These are phyloP conservation scores for Neostapfia colusana DNA, from an alignment of 176 grass and related monocot species.

Conservation along the genomic window DNA sequence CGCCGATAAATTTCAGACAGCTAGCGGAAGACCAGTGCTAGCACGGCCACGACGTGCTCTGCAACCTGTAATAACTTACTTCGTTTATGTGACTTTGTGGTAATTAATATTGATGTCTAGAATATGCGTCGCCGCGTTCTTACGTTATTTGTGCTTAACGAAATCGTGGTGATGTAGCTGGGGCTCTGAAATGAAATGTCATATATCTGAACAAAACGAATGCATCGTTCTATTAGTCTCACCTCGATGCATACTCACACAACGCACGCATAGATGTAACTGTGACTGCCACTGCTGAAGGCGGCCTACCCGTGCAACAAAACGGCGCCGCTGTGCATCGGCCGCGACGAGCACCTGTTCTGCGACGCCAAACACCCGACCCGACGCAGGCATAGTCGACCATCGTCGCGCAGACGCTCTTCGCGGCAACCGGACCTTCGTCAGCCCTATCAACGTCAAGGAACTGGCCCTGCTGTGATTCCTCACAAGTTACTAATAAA, in stretches of 20 bases:
- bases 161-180: too few species aligned
- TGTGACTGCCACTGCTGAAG: too few species aligned
- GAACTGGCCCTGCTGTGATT: slow-evolving; percentile 37
- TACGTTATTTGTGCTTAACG: too few species aligned
- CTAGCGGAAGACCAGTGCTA: slow-evolving; percentile 58
- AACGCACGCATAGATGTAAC: too few species aligned
- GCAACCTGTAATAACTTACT: neutral
- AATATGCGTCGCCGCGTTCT: too few species aligned
- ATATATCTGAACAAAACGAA: too few species aligned
- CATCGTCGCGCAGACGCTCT: slow-evolving; percentile 49
- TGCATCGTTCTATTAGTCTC: too few species aligned
- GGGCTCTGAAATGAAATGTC: too few species aligned
- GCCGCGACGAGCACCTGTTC: slow-evolving; percentile 47
- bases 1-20: slow-evolving; percentile 80
- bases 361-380: slow-evolving; percentile 63
- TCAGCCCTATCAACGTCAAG: slow-evolving; percentile 46
- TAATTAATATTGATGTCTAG: slow-evolving; percentile 22
- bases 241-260: too few species aligned
- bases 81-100: neutral
- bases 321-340: slow-evolving; percentile 33
- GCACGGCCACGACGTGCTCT: neutral
- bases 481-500: neutral
- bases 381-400: slow-evolving; percentile 37
- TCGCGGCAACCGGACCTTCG: slow-evolving; percentile 38
- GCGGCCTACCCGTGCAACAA: slow-evolving; percentile 17